phyloP scores from a whole-genome alignment of 352 stramenopile genomes.

The Globisporangium spinosum region DNA sequence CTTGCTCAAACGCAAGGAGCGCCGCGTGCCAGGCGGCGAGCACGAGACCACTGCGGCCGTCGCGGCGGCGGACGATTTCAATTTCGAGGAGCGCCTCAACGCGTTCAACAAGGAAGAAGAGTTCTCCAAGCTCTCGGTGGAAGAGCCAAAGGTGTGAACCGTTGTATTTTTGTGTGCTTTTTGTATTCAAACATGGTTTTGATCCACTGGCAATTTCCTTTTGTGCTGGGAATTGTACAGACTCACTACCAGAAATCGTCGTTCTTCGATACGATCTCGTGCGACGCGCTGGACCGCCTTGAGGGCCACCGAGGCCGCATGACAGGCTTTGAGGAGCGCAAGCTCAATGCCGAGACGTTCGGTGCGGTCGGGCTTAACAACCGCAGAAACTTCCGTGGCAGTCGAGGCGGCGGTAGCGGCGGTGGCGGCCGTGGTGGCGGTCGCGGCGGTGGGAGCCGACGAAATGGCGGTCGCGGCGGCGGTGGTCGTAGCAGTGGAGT shows the following conservation, averaged over 20 bases:
- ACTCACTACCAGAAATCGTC: conserved; percentile 86
- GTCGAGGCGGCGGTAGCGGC: conserved; percentile 39
- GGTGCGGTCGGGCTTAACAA: conserved; percentile 83
- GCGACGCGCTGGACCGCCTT: conserved; percentile 78
- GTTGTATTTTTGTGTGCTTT: neutral
- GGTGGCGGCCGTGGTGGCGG: conserved; percentile 33
- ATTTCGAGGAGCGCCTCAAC: conserved; percentile 59
- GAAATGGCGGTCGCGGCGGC: conserved; percentile 20
- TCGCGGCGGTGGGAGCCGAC: conserved; percentile 16
- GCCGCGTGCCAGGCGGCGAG: conserved; percentile 41
- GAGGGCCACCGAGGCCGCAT: conserved; percentile 69
- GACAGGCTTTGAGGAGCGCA: conserved; percentile 71
- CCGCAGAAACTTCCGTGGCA: conserved; percentile 71
- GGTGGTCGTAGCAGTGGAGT: conserved; percentile 34
- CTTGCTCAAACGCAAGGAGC: conserved; percentile 76
- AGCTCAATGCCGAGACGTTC: conserved; percentile 89
- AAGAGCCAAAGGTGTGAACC: conserved; percentile 33
- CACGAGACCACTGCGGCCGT: conserved; percentile 23
- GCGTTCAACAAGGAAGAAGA: conserved; percentile 82
- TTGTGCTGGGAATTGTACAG: conserved; percentile 15
- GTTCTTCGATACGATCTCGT: conserved; percentile 90
- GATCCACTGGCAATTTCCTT: neutral
- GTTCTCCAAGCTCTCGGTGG: conserved; percentile 62
- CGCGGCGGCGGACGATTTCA: conserved; percentile 45
- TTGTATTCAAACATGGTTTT: neutral